Evolutionary conservation across 2,329 filamentous ascomycete genomes (phyloP), one percentile per base, ranked within the genome.

Genomic region (Monosporascus ibericus): DNA sequence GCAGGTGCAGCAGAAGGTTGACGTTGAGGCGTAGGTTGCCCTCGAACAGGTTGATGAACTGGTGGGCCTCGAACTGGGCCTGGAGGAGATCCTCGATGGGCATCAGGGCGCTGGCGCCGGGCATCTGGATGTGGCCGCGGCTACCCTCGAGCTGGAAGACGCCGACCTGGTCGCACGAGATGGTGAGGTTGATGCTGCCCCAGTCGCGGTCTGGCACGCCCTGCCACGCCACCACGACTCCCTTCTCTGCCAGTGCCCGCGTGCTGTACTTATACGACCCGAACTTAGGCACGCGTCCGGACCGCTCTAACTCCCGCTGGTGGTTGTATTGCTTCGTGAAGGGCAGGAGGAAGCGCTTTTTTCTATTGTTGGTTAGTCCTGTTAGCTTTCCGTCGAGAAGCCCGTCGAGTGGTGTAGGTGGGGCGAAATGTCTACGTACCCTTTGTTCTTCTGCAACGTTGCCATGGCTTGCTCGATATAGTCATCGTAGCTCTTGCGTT

Each of bases 301-400:
- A 87, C 53, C 90, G 87, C 67, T 96, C 90, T 34, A 99, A 85
- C 73, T 99, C 94, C 59, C 91, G 87, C 74, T 97, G 91, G 72
- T 99, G 94, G 71, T 96, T 95, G 82, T 96, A 99, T 71, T 99
- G 94, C 66, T 95, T 95, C 24, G 92, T 96, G 70, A 99, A 99
- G 15, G 94, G 94, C 69, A 99, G 81, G 52, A 96, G 80, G 78
- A 96, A 96, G 50, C 88, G 84, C 70, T 95, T 95, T 75, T 95
- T 95, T 56, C 87, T 85, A 61, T 62, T 46, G 15, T 22, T 52
- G 50, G 48, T 49, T 60, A 59, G 61, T 47, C 30, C 30, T 49
- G 60, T 68, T 58, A 66, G 65, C 52, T 48, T 48, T 24, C 22
- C 8, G 39, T 48, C 46, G 48, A 54, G 24, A 38, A 30, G 15